Percentiles rank a stretch among this genome's conserved stretches.
Evolutionary conservation across 345 rosid genomes (phyloP).

Genomic region (Aquilaria sinensis): DNA sequence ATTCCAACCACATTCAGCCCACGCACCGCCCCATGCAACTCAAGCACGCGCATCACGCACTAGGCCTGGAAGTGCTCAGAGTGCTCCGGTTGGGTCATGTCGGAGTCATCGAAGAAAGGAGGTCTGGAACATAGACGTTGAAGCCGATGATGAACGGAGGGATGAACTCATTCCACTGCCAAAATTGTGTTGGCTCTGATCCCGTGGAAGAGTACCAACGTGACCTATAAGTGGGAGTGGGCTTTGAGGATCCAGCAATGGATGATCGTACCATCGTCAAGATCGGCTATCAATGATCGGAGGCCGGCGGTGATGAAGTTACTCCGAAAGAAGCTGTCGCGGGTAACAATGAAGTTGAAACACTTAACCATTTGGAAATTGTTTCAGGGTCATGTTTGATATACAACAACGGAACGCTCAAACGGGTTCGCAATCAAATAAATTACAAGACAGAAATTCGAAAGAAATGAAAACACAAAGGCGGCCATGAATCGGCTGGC

Average conservation of each 20-base stretch:
- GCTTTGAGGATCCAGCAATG: constrained; percentile 76
- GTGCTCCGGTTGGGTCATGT: constrained; percentile 58
- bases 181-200: constrained; percentile 92
- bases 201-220: constrained; percentile 74
- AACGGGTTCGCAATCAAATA: no score
- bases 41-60: constrained; percentile 57
- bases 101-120: constrained; percentile 82
- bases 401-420: no score
- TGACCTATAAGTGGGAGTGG: constrained; percentile 36
- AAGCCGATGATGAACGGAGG: constrained; percentile 45
- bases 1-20: constrained; percentile 53
- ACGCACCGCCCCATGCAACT: constrained; percentile 29
- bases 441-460: no score
- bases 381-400: no score
- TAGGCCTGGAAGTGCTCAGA: constrained; percentile 66
- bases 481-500: no score
- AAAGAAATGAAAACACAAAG: no score
- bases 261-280: constrained; percentile 74
- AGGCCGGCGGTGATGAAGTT: constrained; percentile 69
- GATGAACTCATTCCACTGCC: constrained; percentile 73
- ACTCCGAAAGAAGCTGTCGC: constrained; percentile 51
- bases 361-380: constrained; percentile 40
- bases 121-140: constrained; percentile 87
- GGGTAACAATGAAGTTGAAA: constrained; percentile 51
- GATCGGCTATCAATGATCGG: constrained; percentile 61